Conservation (phyloP, 306 rosid species). For the Herpetospermum pedunculosum region DNA sequence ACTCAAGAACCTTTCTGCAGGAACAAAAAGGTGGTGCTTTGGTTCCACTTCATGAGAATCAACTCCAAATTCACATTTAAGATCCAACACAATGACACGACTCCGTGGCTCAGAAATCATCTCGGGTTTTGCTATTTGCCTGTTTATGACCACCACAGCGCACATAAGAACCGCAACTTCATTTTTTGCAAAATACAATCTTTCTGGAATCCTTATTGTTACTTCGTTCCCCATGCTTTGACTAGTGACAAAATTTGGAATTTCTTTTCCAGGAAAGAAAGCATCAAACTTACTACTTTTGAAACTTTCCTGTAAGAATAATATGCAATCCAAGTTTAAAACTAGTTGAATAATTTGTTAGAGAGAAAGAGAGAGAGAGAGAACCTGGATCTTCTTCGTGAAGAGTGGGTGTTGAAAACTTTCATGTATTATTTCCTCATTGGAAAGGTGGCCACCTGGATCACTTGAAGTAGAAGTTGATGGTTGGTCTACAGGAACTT, state of each 20-base stretch:
- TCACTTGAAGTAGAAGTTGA: background rate
- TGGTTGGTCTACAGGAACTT: background rate
- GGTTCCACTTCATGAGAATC: background rate
- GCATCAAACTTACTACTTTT: background rate
- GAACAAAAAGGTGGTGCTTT: background rate
- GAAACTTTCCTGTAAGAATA: background rate
- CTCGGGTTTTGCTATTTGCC: background rate
- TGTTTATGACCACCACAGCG: background rate
- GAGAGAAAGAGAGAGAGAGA: background rate
- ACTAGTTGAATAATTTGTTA: background rate
- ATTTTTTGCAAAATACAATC: background rate
- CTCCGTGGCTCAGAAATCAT: background rate
- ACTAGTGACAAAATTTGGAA: background rate
- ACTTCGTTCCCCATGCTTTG: background rate
- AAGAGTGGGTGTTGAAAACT: background rate
- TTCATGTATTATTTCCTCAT: background rate
- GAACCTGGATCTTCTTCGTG: background rate
- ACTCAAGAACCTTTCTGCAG: background rate
- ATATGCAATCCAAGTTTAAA: background rate
- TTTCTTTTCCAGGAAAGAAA: background rate
- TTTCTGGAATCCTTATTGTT: background rate
- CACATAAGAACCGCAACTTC: background rate
- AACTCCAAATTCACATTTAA: background rate
- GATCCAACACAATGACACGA: background rate
- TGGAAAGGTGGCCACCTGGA: background rate